A percentile compares a stretch with the other conserved stretches of the same genome.
These are phyloP conservation scores for Selenicereus undatus DNA, from an alignment of 148 eudicot species.

Conservation along the genomic window DNA sequence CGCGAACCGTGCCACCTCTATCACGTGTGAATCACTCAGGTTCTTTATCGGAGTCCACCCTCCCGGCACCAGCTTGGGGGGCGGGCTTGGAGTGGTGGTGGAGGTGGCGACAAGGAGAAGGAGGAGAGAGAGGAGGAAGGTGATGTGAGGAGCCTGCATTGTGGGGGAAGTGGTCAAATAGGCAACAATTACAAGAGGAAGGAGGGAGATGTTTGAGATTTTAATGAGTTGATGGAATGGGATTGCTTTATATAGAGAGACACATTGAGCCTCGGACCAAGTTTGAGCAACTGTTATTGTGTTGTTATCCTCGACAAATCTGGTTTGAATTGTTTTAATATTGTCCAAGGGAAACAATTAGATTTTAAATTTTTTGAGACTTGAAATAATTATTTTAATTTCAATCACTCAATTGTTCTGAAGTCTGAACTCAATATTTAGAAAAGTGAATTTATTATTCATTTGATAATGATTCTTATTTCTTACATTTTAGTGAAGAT, in stretches of 20 bases:
- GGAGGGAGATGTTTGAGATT: neutral
- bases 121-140: constrained; percentile 9
- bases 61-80: constrained; percentile 7
- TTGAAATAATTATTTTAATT: too few species aligned
- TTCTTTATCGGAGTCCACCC: constrained; percentile 24
- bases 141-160: constrained; percentile 18
- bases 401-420: too few species aligned
- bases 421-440: too few species aligned
- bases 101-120: constrained; percentile 10
- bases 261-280: neutral
- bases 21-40: constrained; percentile 29
- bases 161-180: neutral
- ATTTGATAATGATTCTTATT: too few species aligned
- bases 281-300: neutral
- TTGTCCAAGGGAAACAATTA: neutral
- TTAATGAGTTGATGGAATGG: neutral
- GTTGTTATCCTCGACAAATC: neutral
- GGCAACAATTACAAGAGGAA: neutral
- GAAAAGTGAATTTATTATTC: too few species aligned
- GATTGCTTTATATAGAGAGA: neutral
- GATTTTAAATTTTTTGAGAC: too few species aligned
- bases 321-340: too few species aligned
- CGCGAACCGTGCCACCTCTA: constrained; percentile 30
- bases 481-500: too few species aligned
- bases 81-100: neutral